Evolutionary conservation across 345 rosid species (phyloP), one percentile per base, ranked within the genome.

Genomic region (Moringa oleifera): DNA sequence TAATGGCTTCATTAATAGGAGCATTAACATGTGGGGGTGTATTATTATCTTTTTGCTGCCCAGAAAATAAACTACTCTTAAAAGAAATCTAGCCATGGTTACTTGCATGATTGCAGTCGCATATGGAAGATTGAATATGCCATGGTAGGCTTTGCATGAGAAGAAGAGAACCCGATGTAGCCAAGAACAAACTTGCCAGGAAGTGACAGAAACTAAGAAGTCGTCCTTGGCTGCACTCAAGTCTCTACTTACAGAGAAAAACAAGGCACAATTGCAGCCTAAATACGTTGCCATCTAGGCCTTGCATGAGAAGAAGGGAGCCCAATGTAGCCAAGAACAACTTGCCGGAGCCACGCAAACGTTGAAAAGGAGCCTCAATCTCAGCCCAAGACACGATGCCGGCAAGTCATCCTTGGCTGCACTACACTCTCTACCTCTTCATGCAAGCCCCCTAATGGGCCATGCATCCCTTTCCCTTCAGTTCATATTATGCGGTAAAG

Each of bases 381-480:
- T n/a, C n/a, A n/a, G n/a, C n/a, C n/a, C n/a, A n/a, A n/a, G n/a
- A n/a, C n/a, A n/a, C n/a, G n/a, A n/a, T n/a, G 61, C 79, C 86
- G 83, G 79, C 80, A 53, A 53, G 55, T 53, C 55, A 53, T 53
- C 55, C 55, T 53, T 53, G 55, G 55, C 55, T 53, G 24, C 55
- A 53, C 55, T 17, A 10, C 55, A 20, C 55, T 53, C 23, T 20
- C 55, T 53, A 53, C 55, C 55, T 53, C 69, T 66, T 70, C 78
- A 74, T 66, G 74, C 59, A 70, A 74, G 53, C 75, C 63, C 37
- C 74, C 61, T 69, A 66, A 16, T 17, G 59, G 71, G 65, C 45
- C 23, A 25, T 8, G 21, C 33, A 55, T 68, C 41, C 51, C 58
- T 36, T 47, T 25, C 45, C 19, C 7, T 21, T 61, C 33, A 31